Evolutionary conservation across 108 stramenopile species (phyloP), one percentile per base, ranked within the genome.

Genomic region (Aurantiochytrium sp.): DNA sequence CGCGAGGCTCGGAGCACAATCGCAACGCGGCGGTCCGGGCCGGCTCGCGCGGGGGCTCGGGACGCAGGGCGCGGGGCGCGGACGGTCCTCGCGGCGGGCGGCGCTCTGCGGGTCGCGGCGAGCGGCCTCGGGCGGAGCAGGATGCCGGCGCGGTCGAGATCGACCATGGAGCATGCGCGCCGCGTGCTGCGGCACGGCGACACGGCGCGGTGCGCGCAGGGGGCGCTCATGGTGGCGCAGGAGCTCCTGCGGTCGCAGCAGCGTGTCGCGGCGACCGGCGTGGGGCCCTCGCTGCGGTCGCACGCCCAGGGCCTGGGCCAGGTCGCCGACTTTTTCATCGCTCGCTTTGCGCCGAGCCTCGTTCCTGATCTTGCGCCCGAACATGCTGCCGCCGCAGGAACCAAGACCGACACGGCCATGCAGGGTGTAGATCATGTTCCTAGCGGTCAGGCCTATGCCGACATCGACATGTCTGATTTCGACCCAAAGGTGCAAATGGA

Each of bases 221-320:
- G 76, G 12, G 76, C 51, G 19, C 23, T 83, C n/a, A 53, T 83
- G 76, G 76, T 83, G n/a, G 76, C 76, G 51, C 49, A 83, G 76
- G 49, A 83, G 45, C 49, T 53, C 19, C 51, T 83, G 19, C 25
- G 64, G 64, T 8, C 64, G 4, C 64, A 69, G 64, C 25, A 28
- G 14, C 25, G 64, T 12, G 64, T 6, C 64, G 25, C 14, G 10
- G 64, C 64, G 3, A 18, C 59, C n/a, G 59, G 59, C n/a, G n/a
- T 18, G 25, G 64, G 14, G 64, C 64, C 64, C 25, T 8, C 64
- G 64, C 64, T 69, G 10, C 64, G 64, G 21, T 69, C 64, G 25
- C 64, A 69, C 42, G 64, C 64, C 14, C 35, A 28, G 42, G 64
- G 64, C 42, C 64, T 69, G 21, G 64, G 64, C 64, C 8, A 69